Conservation (phyloP, 306 rosid species). For the Cicer pinnatifidum region DNA sequence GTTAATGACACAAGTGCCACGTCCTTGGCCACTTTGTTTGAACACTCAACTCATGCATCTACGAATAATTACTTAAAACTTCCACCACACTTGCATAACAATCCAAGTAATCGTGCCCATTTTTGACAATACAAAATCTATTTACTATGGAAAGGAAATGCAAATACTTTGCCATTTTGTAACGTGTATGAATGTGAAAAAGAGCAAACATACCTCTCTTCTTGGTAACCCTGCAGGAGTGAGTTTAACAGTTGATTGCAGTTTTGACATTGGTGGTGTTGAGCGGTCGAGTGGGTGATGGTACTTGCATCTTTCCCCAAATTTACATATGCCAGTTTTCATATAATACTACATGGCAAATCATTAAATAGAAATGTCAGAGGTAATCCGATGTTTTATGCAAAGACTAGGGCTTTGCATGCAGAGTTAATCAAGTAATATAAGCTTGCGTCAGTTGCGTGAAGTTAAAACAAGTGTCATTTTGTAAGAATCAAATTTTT, state of each 20-base stretch:
- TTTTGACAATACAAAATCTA: background rate
- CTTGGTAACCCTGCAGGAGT: slow-evolving; percentile 94
- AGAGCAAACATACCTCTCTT: slow-evolving; percentile 74
- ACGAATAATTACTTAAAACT: slow-evolving; percentile 10
- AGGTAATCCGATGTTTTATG: slow-evolving; percentile 11
- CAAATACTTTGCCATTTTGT: slow-evolving; percentile 8
- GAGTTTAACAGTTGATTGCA: slow-evolving; percentile 63
- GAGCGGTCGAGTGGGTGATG: slow-evolving; percentile 92
- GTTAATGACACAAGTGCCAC: background rate
- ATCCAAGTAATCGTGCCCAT: background rate
- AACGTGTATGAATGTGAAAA: slow-evolving; percentile 16
- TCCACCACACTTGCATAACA: slow-evolving; percentile 6
- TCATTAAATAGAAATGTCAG: slow-evolving; percentile 17
- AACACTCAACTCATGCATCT: slow-evolving; percentile 16
- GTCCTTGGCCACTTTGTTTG: slow-evolving; percentile 12
- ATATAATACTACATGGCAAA: slow-evolving; percentile 67
- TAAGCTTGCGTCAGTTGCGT: background rate
- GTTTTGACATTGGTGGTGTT: slow-evolving; percentile 57
- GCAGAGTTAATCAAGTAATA: slow-evolving; percentile 23
- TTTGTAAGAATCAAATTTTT: slow-evolving; percentile 25
- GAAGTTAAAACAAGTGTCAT: background rate
- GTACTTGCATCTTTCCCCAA: slow-evolving; percentile 81
- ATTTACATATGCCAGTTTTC: slow-evolving; percentile 93
- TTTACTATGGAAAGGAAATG: slow-evolving; percentile 12
- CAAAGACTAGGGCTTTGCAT: background rate